These are phyloP conservation scores for Sparassis latifolia DNA, from an alignment of 1,284 basidiomycete species.

Conservation along the genomic window DNA sequence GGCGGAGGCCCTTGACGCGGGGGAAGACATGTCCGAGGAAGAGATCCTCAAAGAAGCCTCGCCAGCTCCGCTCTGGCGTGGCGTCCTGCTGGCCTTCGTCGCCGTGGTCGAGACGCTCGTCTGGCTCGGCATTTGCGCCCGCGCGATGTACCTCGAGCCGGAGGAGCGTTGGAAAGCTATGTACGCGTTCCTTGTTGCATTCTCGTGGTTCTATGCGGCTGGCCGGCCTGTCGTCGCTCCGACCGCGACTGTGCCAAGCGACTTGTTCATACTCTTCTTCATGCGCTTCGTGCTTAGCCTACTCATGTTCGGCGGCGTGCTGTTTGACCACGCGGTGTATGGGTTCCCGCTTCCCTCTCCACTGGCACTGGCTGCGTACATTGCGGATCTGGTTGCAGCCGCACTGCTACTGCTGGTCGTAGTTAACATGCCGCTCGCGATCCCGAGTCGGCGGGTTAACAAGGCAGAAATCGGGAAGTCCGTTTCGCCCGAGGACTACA, in stretches of 20 bases:
- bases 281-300: conserved; percentile 34
- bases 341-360: conserved; percentile 31
- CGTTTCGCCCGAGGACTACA: conserved; percentile 71
- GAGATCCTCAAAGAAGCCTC: conserved; percentile 8
- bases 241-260: conserved; percentile 40
- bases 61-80: conserved; percentile 47
- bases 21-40: conserved; percentile 19
- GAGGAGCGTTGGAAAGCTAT: conserved; percentile 23
- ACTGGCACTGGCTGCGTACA: conserved; percentile 25
- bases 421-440: conserved; percentile 49
- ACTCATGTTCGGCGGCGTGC: conserved; percentile 40
- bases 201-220: conserved; percentile 53
- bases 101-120: conserved; percentile 42
- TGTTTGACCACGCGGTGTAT: conserved; percentile 39
- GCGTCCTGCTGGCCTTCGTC: conserved; percentile 41
- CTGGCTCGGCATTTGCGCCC: conserved; percentile 46
- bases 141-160: conserved; percentile 26
- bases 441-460: conserved; percentile 44
- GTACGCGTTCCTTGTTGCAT: conserved; percentile 35
- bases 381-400: conserved; percentile 37
- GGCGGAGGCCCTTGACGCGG: conserved; percentile 43
- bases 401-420: conserved; percentile 37
- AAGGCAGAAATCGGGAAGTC: conserved; percentile 44
- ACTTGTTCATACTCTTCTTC: conserved; percentile 46
- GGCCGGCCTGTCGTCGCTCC: conserved; percentile 35